Evolutionary conservation across 2,329 filamentous ascomycete genomes (phyloP), one percentile per base, ranked within the genome.

Genomic region (Xylaria sp.): DNA sequence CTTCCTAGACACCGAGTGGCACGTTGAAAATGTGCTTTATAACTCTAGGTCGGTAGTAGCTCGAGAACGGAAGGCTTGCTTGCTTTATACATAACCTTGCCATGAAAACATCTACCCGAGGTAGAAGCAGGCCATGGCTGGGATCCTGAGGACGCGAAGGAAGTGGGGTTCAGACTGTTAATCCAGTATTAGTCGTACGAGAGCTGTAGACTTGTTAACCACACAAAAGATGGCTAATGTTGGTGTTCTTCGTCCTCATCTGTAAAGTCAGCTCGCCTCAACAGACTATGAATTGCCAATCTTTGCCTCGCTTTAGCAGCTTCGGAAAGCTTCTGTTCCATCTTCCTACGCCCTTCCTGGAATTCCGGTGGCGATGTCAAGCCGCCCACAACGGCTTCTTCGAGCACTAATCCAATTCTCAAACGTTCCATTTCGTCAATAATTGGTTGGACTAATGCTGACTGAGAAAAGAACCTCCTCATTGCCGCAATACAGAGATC

Each of bases 1-100:
- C 54, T 80, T 73, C 31, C 65, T 78, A 6, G 70, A 77, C 41
- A 70, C 71, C 0, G 64, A 76, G 59, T 74, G 76, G 69, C 66
- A 64, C 33, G 69, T 76, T 5, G 73, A 74, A 15, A 67, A 59
- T 0, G 78, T 75, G 6, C 62, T 75, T 9, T 79, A 77, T 58
- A 77, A 39, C 79, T 80, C 33, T 79, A 74, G 75, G 62, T 76
- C 23, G 78, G 78, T 4, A 75, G 68, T 18, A 79, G 77, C 52
- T 79, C 77, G 2, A 71, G 75, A 36, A 64, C 60, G 57, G 49
- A 74, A 25, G 70, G 68, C 52, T 57, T 71, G 20, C 48, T 13
- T 23, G 20, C 20, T 15, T 25, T 25, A 3, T 25, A 51, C 48
- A 51, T 51, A 51, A 51, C 48, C 1, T 8, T 51, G 9, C n/a